Evolutionary conservation across 2,329 filamentous ascomycete species (phyloP).

Genomic region (Cordyceps cicadae): DNA sequence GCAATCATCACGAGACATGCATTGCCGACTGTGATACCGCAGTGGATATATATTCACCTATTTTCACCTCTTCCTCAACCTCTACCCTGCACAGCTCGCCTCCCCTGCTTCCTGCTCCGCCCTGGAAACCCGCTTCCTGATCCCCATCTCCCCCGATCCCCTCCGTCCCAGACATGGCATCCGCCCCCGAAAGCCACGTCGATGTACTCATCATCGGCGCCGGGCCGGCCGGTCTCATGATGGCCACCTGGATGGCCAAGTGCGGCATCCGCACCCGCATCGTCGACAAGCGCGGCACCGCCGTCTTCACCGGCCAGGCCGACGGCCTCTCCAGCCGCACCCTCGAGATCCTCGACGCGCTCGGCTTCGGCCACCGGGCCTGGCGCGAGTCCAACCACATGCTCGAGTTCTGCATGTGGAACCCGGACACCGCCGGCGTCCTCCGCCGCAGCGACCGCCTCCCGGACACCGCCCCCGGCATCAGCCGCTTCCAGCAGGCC

Average conservation of each 20-base stretch:
- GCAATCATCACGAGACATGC: background rate
- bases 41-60: background rate
- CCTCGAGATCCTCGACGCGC: slow-evolving; percentile 63
- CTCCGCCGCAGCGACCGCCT: slow-evolving; percentile 53
- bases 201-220: slow-evolving; percentile 39
- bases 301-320: slow-evolving; percentile 30
- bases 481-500: slow-evolving; percentile 56
- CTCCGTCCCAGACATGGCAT: background rate
- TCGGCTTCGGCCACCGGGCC: slow-evolving; percentile 55
- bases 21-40: background rate
- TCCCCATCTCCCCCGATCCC: no score
- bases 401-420: slow-evolving; percentile 52
- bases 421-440: slow-evolving; percentile 49
- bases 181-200: slow-evolving; percentile 13
- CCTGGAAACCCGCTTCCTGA: background rate
- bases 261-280: slow-evolving; percentile 14
- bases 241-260: slow-evolving; percentile 32
- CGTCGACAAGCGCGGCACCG: slow-evolving; percentile 16
- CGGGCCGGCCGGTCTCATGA: slow-evolving; percentile 37
- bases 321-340: slow-evolving; percentile 52
- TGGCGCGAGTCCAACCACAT: slow-evolving; percentile 62
- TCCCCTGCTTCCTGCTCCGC: background rate
- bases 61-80: background rate
- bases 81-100: background rate
- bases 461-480: slow-evolving; percentile 52